Evolutionary conservation across 2,329 filamentous ascomycete species (phyloP).

Genomic region (Colletotrichum zoysiae): DNA sequence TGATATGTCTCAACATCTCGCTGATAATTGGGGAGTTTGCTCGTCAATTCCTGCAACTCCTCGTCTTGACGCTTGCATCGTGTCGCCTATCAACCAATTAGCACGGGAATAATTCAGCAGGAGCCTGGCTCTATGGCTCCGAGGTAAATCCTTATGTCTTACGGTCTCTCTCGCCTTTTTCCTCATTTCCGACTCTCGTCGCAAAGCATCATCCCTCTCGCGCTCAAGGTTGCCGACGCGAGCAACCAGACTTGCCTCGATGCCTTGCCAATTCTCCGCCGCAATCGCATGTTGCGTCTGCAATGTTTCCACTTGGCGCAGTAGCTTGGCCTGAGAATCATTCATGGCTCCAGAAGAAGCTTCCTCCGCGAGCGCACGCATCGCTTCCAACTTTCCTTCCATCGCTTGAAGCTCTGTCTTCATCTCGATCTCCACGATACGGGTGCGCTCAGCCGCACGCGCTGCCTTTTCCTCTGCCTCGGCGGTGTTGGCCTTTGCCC

Average conservation of each 20-base stretch:
- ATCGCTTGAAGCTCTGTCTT: conserved; percentile 81
- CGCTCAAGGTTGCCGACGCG: conserved; percentile 85
- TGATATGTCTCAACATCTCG: conserved; percentile 73
- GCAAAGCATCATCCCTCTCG: conserved; percentile 87
- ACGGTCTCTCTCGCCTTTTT: conserved; percentile 90
- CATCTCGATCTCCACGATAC: conserved; percentile 79
- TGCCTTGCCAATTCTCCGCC: conserved; percentile 97
- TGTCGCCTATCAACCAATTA: conserved; percentile 65
- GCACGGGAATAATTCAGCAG: not conserved
- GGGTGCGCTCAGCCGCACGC: conserved; percentile 77
- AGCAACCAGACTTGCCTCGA: conserved; percentile 86
- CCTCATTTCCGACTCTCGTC: conserved; percentile 87
- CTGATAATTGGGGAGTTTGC: conserved; percentile 72
- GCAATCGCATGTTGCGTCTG: conserved; percentile 96
- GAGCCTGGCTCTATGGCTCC: not conserved
- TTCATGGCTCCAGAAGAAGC: conserved; percentile 84
- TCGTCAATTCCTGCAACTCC: conserved; percentile 80
- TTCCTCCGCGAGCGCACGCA: conserved; percentile 89
- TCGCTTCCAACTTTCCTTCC: conserved; percentile 90
- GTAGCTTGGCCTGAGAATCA: conserved; percentile 87
- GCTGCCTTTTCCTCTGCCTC: conserved; percentile 81
- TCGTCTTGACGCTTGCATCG: conserved; percentile 80
- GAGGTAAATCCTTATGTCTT: conserved; percentile 53
- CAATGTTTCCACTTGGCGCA: conserved; percentile 93
- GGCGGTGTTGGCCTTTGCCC: conserved; percentile 72